Base-by-base conservation (phyloP, 306 rosid species). In the Trifolium fragiferum region DNA sequence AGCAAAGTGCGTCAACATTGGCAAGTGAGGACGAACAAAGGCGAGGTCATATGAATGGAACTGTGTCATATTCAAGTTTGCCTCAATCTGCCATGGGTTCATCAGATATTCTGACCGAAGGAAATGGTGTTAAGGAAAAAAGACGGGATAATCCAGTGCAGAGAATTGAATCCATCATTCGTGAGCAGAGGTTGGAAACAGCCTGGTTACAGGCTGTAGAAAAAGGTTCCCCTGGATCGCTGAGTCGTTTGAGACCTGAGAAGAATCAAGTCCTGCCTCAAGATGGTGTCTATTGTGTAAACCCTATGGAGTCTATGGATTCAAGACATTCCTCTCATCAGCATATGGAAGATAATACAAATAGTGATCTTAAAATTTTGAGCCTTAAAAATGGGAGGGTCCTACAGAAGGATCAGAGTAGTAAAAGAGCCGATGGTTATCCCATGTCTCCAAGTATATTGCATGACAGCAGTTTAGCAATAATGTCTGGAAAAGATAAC, bases 191-290 rank as follows among this genome's bases (percentile, higher is more conserved):
- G 83, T 84, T 94, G 77, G 99, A 94, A 86, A 94, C 92, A 67
- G 99, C 99, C 5, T 94, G 97, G 99, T 80, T 92, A 71, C 97
- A 90, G 84, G 89, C 92, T 8, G 90, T 82, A 58, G 99, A 88
- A 75, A 94, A 88, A 76, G 96, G 99, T 70, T 92, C 97, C 41
- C 96, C 98, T 13, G 92, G 96, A 78, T 86, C 96, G 1, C 64
- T 94, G 89, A 89, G 72, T 86, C 87, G 87, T 68, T 74, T 84
- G 82, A 92, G 89, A 83, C 97, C 96, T 1, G 99, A 90, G 85
- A 90, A 91, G 86, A 92, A 94, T 86, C 99, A 92, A 82, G 93
- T 94, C 66, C 85, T 94, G 72, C 97, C 96, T 51, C 99, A 86
- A 86, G 96, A 91, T 78, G 88, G 91, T 61, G 72, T 76, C 59